phyloP scores from a whole-genome alignment of 2,329 filamentous ascomycete species.

The Dactylella cylindrospora region DNA sequence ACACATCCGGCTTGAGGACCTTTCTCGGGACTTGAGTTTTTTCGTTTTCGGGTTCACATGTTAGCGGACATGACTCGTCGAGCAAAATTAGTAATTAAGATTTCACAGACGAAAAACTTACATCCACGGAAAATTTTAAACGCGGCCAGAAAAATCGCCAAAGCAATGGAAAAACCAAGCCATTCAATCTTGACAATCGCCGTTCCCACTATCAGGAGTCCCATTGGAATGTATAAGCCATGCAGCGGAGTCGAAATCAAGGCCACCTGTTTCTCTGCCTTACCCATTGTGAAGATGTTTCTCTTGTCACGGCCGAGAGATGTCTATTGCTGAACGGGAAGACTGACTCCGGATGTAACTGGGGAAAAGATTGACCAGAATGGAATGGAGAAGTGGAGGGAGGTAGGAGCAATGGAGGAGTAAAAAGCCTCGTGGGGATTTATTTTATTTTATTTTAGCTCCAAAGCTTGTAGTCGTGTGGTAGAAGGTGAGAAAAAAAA shows the following conservation, averaged over 20 bases:
- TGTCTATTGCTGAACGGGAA: too few relatives aligned
- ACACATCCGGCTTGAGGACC: conserved; percentile 80
- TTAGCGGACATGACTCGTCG: conserved; percentile 11
- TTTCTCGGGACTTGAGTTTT: conserved; percentile 71
- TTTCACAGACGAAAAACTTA: conserved; percentile 56
- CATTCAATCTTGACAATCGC: conserved; percentile 78
- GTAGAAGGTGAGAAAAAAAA: conserved; percentile 7
- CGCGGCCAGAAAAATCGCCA: conserved; percentile 67
- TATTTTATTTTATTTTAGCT: too few relatives aligned
- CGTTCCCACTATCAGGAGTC: conserved; percentile 72
- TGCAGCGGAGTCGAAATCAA: conserved; percentile 52
- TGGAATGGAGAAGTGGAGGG: neutral
- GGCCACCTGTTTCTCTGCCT: conserved; percentile 36
- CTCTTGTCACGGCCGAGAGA: too few relatives aligned
- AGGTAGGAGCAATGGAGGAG: neutral
- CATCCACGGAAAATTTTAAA: conserved; percentile 72
- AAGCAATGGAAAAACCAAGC: conserved; percentile 67
- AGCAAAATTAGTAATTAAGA: neutral
- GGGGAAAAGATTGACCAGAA: too few relatives aligned
- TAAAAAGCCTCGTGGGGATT: too few relatives aligned
- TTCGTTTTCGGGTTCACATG: conserved; percentile 13
- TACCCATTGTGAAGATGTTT: conserved; percentile 22
- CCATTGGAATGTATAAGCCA: conserved; percentile 81
- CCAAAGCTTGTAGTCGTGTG: too few relatives aligned
- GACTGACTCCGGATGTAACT: too few relatives aligned